Percentiles rank a stretch among this genome's conserved stretches.
These are phyloP conservation scores for Phlyctochytrium bullatum DNA, from an alignment of 192 early-diverging fungal species.

Conservation along the genomic window DNA sequence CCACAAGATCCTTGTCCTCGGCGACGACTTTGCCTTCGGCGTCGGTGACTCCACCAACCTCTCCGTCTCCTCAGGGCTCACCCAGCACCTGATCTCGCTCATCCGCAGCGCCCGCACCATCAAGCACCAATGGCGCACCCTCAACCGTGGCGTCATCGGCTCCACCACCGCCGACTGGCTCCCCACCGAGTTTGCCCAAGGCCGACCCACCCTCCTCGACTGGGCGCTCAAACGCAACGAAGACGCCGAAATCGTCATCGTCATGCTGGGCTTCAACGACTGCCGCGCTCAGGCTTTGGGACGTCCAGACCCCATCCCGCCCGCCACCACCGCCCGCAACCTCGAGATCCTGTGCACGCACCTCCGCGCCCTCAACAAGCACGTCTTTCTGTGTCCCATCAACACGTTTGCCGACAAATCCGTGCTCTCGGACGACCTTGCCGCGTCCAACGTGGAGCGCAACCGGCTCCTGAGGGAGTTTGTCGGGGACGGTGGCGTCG, in stretches of 20 bases:
- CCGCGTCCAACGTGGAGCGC: conserved; percentile 24
- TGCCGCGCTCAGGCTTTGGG: background rate
- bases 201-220: background rate
- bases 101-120: conserved; percentile 26
- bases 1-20: conserved; percentile 35
- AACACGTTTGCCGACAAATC: conserved; percentile 27
- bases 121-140: conserved; percentile 35
- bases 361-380: conserved; percentile 34
- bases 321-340: conserved; percentile 40
- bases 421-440: background rate
- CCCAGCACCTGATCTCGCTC: conserved; percentile 22
- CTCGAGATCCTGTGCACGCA: conserved; percentile 26
- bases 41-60: conserved; percentile 23
- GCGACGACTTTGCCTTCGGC: conserved; percentile 41
- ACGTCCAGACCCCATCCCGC: conserved; percentile 12
- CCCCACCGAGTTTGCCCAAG: background rate
- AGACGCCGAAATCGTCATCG: conserved; percentile 37
- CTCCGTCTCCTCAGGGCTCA: conserved; percentile 22
- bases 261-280: conserved; percentile 45
- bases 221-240: conserved; percentile 10
- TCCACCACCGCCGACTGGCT: conserved; percentile 36
- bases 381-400: conserved; percentile 38
- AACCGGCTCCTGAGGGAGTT: conserved; percentile 27
- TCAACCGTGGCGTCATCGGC: conserved; percentile 27
- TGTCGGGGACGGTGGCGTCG: conserved; percentile 21